Percentiles rank a stretch among this genome's conserved stretches.
Evolutionary conservation across 1,139 yeast species (phyloP).

Genomic region (Chernovozyma sophiae-reginae): DNA sequence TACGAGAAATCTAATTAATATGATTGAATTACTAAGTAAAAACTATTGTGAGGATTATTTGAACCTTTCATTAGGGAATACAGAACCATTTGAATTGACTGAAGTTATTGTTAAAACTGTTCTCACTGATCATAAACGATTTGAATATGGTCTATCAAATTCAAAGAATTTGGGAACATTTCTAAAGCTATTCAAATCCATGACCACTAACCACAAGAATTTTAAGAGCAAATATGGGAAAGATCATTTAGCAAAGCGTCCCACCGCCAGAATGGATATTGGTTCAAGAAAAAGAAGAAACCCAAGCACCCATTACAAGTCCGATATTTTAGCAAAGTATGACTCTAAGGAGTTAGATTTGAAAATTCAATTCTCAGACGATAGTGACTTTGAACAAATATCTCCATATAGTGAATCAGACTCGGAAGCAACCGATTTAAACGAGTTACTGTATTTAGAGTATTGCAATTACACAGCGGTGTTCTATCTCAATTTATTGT

Average conservation of each 20-base stretch:
- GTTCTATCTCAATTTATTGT: slow-evolving; percentile 13
- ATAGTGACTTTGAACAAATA: slow-evolving; percentile 22
- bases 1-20: slow-evolving; percentile 29
- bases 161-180: slow-evolving; percentile 11
- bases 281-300: neutral
- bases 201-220: slow-evolving; percentile 5
- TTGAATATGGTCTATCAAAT: slow-evolving; percentile 11
- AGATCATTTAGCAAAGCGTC: neutral
- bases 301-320: neutral
- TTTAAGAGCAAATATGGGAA: neutral
- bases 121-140: neutral
- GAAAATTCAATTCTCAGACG: slow-evolving; percentile 34
- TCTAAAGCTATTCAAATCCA: slow-evolving; percentile 11
- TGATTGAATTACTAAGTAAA: slow-evolving; percentile 27
- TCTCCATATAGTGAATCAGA: slow-evolving; percentile 18
- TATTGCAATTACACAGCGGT: slow-evolving; percentile 3
- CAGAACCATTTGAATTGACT: slow-evolving; percentile 5
- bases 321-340: neutral
- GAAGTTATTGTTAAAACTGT: neutral
- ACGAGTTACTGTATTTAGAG: slow-evolving; percentile 3
- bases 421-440: slow-evolving; percentile 6
- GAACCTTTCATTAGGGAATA: slow-evolving; percentile 1
- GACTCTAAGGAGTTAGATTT: slow-evolving; percentile 5
- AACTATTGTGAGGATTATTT: slow-evolving; percentile 2
- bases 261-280: neutral